Evolutionary conservation across 2,329 filamentous ascomycete genomes (phyloP).

Genomic region (Colletotrichum tabaci): DNA sequence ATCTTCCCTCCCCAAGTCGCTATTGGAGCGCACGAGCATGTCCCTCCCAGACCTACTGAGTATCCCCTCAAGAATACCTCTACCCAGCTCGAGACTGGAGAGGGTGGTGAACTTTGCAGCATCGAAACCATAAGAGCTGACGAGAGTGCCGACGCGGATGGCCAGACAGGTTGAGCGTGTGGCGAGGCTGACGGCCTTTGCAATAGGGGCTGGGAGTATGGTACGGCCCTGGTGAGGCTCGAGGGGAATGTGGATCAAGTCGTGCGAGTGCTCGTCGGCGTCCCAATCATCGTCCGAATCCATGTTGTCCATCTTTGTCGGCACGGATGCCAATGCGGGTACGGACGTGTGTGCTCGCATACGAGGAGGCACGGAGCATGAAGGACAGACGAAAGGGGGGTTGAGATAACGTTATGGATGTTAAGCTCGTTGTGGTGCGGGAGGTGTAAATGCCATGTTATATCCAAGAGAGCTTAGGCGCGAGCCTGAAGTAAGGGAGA

Average conservation of each 20-base stretch:
- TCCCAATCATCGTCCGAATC: conserved; percentile 40
- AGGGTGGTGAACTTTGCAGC: conserved; percentile 70
- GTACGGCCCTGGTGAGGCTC: conserved; percentile 55
- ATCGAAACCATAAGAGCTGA: conserved; percentile 66
- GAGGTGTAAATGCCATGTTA: conserved; percentile 19
- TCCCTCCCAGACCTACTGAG: conserved; percentile 68
- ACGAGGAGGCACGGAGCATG: conserved; percentile 31
- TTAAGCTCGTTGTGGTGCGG: conserved; percentile 5
- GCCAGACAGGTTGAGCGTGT: conserved; percentile 73
- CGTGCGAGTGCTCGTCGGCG: conserved; percentile 27
- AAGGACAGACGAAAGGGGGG: conserved; percentile 1
- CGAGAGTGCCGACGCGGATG: conserved; percentile 66
- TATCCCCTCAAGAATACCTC: conserved; percentile 68
- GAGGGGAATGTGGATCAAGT: conserved; percentile 36
- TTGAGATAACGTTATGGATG: conserved; percentile 12
- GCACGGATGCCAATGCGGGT: conserved; percentile 8
- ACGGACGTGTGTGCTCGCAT: conserved; percentile 25
- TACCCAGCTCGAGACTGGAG: conserved; percentile 70
- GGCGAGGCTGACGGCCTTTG: conserved; percentile 72
- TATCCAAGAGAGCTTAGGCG: conserved; percentile 7
- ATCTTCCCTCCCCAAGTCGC: conserved; percentile 64
- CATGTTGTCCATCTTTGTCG: conserved; percentile 31
- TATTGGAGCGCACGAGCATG: conserved; percentile 58
- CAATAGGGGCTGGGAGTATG: conserved; percentile 71
- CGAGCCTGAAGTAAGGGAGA: background rate